A percentile compares a stretch with the other conserved stretches of the same genome.
These are phyloP conservation scores for Funneliformis geosporum DNA, from an alignment of 192 early-diverging fungal genomes.

Conservation along the genomic window DNA sequence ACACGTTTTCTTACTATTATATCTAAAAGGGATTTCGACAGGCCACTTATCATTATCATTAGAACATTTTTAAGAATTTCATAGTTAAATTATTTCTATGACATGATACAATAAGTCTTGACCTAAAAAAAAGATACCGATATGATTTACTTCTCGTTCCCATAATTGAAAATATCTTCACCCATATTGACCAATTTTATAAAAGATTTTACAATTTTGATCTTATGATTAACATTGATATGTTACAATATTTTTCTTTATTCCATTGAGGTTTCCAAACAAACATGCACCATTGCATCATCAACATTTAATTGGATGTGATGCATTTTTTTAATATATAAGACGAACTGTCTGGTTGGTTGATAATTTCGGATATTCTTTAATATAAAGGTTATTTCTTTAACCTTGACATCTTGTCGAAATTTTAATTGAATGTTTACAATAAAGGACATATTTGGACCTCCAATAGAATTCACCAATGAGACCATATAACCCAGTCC, in stretches of 20 bases:
- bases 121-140: too few species aligned
- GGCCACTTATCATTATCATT: too few species aligned
- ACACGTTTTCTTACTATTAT: too few species aligned
- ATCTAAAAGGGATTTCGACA: too few species aligned
- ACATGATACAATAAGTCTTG: too few species aligned
- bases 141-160: too few species aligned
- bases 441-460: background rate
- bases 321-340: background rate
- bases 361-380: background rate
- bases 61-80: too few species aligned
- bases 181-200: too few species aligned
- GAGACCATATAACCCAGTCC: background rate
- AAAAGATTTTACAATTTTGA: too few species aligned
- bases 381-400: background rate
- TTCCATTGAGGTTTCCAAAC: background rate
- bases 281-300: background rate
- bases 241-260: background rate
- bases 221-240: background rate
- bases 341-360: background rate
- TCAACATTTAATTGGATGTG: background rate
- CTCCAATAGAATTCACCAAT: background rate
- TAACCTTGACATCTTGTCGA: background rate
- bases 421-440: background rate
- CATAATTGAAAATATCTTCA: too few species aligned
- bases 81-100: too few species aligned